These are phyloP conservation scores for Ophiostoma fasciatum DNA, from an alignment of 2,329 filamentous ascomycete genomes.

Conservation along the genomic window DNA sequence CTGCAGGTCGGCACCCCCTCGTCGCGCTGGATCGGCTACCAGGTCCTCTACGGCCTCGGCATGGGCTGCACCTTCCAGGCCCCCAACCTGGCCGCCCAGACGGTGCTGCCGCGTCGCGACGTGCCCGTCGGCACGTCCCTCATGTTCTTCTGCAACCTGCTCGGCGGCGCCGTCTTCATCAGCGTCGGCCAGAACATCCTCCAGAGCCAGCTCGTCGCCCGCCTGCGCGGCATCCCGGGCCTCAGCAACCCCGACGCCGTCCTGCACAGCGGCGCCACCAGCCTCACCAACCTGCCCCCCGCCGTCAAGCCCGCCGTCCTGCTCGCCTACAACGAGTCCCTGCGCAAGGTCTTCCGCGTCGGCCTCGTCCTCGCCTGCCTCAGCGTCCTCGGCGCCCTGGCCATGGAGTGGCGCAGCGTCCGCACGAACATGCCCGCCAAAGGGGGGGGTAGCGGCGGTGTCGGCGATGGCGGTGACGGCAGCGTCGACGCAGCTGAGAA, in stretches of 20 bases:
- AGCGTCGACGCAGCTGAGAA: no score
- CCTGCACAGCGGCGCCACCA: slow-evolving; percentile 4
- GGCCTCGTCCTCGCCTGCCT: slow-evolving; percentile 32
- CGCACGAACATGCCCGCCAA: slow-evolving; percentile 5
- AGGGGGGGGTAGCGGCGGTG: no score
- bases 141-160: slow-evolving; percentile 24
- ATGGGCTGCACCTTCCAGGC: slow-evolving; percentile 28
- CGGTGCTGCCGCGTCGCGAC: slow-evolving; percentile 25
- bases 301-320: slow-evolving; percentile 2
- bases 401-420: slow-evolving; percentile 38
- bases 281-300: not conserved
- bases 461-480: no score
- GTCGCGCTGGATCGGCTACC: slow-evolving; percentile 22
- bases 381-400: slow-evolving; percentile 32
- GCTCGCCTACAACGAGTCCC: slow-evolving; percentile 38
- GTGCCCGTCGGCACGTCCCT: slow-evolving; percentile 27
- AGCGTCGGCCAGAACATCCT: slow-evolving; percentile 9
- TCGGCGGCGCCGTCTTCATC: slow-evolving; percentile 9
- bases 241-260: not conserved
- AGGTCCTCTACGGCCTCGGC: slow-evolving; percentile 30
- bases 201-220: slow-evolving; percentile 5
- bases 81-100: slow-evolving; percentile 31
- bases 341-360: slow-evolving; percentile 40
- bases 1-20: slow-evolving; percentile 17
- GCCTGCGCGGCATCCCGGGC: not conserved